Conservation (phyloP, 768 basidiomycete species). For the Epithele typhae region DNA sequence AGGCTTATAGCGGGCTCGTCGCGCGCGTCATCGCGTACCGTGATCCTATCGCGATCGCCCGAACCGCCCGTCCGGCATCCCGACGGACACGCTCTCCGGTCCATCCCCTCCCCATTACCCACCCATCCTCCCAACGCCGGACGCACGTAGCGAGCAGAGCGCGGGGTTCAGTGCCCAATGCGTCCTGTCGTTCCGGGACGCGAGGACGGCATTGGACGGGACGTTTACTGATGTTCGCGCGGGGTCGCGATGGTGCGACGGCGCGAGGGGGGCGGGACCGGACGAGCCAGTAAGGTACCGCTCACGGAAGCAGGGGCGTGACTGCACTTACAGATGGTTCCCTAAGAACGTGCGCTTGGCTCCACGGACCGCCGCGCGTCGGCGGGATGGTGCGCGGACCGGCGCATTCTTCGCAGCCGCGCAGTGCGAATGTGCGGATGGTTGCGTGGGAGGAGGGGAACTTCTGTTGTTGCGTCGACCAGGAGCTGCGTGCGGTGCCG, state of each 20-base stretch:
- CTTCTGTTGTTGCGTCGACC: too few species aligned
- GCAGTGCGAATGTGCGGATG: too few species aligned
- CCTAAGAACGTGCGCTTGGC: too few species aligned
- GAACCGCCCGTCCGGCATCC: slow-evolving; percentile 7
- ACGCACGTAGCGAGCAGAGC: not conserved
- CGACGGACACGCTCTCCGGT: slow-evolving; percentile 4
- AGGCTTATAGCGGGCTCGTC: slow-evolving; percentile 11
- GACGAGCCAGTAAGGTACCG: not conserved
- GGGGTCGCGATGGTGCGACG: not conserved
- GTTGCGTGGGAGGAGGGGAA: too few species aligned
- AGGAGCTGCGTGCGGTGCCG: too few species aligned
- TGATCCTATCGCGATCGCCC: slow-evolving; percentile 15
- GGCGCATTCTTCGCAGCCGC: too few species aligned
- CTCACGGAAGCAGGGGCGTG: not conserved
- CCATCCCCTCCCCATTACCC: not conserved
- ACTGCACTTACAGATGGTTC: not conserved
- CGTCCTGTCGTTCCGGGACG: not conserved
- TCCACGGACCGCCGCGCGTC: too few species aligned
- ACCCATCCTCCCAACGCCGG: not conserved
- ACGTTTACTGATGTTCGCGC: not conserved
- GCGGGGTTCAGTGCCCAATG: not conserved
- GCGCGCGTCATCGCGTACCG: slow-evolving; percentile 13
- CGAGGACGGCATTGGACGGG: not conserved
- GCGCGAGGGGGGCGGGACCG: not conserved
- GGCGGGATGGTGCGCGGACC: too few species aligned